Evolutionary conservation across 495 filamentous ascomycete species (phyloP), one percentile per base, ranked within the genome.

Genomic region (Daldinia caldariorum): DNA sequence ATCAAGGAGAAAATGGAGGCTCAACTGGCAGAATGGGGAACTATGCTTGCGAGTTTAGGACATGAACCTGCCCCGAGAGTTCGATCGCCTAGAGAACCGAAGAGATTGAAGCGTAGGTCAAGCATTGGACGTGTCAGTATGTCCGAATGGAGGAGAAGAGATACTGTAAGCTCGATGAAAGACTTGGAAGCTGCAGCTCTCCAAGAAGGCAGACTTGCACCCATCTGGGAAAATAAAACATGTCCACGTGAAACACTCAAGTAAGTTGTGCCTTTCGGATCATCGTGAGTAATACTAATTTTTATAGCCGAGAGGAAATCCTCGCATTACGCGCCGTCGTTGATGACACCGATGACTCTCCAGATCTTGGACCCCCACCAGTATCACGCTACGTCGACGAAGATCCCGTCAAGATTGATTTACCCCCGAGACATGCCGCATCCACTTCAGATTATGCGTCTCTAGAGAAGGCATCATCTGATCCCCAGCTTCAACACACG

Each of bases 181-280:
- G 86, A 88, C 57, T 74, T 80, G 20, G 88, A 90, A 61, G 79
- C 78, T 20, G 74, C 84, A 10, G 84, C 87, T 69, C 74, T 79
- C 47, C 82, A 84, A 71, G 89, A 92, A 70, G 91, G 89, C 34
- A 85, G 85, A 69, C 78, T 99, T 60, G 92, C 94, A 7, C 88
- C 91, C 0, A 97, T 99, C 55, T 76, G 88, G 56, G 95, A 99
- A 79, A 89, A 92, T 74, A 95, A 94, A 78, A 80, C 80, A 39
- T 96, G 87, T 71, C 90, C 90, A 14, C 82, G 93, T 61, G 82
- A 81, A 62, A 94, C 92, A 3, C 79, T 95, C 65, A 91, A 89
- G 92, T 96, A 83, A 70, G 88, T 76, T 1, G 13, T 32, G 67
- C 6, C 9, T 22, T 38, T 10, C 7, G 16, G 26, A 8, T n/a